phyloP scores from a whole-genome alignment of 129 eudicot genomes.

The Escallonia rubra region DNA sequence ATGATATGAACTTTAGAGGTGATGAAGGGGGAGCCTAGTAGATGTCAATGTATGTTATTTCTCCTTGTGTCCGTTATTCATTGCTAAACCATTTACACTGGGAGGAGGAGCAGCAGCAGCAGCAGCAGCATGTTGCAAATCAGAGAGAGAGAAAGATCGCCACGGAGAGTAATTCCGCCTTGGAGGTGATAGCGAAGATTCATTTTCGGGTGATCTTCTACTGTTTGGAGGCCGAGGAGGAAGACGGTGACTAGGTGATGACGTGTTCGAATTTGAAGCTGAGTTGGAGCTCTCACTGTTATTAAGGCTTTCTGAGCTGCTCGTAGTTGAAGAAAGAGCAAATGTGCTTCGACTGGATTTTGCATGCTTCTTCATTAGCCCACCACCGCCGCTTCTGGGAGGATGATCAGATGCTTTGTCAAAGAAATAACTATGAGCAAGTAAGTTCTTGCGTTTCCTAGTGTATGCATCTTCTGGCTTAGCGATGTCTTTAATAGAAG shows the following conservation, averaged over 20 bases:
- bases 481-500: conserved; percentile 63
- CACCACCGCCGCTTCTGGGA: conserved; percentile 26
- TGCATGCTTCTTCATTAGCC: conserved; percentile 52
- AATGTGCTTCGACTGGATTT: conserved; percentile 39
- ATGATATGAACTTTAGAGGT: too few species aligned
- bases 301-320: conserved; percentile 28
- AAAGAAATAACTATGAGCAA: conserved; percentile 47
- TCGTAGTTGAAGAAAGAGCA: conserved; percentile 28
- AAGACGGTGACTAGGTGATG: conserved; percentile 26
- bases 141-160: conserved; percentile 82
- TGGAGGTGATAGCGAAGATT: conserved; percentile 35
- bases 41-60: conserved; percentile 16
- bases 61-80: conserved; percentile 16
- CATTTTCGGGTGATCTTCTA: conserved; percentile 25
- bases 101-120: conserved; percentile 16
- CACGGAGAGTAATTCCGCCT: conserved; percentile 39
- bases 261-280: conserved; percentile 14
- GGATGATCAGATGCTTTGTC: conserved; percentile 33
- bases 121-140: conserved; percentile 53
- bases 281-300: conserved; percentile 20
- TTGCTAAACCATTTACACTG: conserved; percentile 22
- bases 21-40: background rate
- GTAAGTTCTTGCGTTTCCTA: conserved; percentile 85
- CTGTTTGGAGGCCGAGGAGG: conserved; percentile 61
- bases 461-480: conserved; percentile 79